Conservation (phyloP, 768 basidiomycete species). For the Boletus huronensis region DNA sequence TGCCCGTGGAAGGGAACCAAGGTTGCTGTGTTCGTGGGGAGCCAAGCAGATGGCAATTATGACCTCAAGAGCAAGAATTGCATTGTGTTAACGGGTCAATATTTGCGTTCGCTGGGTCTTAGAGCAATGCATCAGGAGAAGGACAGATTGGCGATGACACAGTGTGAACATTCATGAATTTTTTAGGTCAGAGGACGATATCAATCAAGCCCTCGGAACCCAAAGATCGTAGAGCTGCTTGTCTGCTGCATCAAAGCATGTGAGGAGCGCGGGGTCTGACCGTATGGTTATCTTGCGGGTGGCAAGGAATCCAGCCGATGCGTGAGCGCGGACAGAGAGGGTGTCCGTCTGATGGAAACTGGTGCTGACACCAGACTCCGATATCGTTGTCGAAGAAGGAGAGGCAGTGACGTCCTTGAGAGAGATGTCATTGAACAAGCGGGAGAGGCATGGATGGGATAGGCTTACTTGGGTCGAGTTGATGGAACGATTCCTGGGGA, state of each 20-base stretch:
- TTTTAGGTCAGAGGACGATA: background rate
- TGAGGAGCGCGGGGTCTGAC: constrained; percentile 61
- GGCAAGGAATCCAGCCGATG: constrained; percentile 24
- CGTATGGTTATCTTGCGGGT: constrained; percentile 47
- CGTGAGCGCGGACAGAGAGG: constrained; percentile 16
- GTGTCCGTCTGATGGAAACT: constrained; percentile 20
- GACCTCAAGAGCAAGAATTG: background rate
- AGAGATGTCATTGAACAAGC: background rate
- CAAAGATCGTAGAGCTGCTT: constrained; percentile 76
- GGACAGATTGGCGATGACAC: background rate
- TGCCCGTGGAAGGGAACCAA: no score
- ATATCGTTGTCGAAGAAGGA: constrained; percentile 33
- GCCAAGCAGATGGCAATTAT: no score
- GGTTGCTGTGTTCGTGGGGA: no score
- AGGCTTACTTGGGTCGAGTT: constrained; percentile 16
- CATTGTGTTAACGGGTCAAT: background rate
- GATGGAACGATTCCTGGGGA: constrained; percentile 9
- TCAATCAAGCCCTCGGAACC: constrained; percentile 43
- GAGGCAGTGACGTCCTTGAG: constrained; percentile 17
- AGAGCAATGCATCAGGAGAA: background rate
- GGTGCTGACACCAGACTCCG: constrained; percentile 25
- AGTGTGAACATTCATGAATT: background rate
- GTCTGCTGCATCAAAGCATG: constrained; percentile 74
- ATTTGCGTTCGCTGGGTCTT: background rate
- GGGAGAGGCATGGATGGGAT: background rate